Evolutionary conservation across 208 protist genomes (phyloP).

Genomic region (Leishmania mexicana): DNA sequence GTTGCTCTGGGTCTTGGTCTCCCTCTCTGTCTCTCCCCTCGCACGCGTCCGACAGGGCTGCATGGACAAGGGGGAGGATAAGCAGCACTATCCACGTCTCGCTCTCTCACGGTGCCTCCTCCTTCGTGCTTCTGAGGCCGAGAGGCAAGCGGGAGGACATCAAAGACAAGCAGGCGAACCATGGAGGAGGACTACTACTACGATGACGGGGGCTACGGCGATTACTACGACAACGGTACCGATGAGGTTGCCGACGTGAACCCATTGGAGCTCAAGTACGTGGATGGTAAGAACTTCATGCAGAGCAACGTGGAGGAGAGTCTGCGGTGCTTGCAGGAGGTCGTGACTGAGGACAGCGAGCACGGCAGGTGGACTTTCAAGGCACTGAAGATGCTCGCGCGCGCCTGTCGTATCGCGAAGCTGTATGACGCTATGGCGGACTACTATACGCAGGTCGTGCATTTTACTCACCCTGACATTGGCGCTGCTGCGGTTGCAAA

Average conservation of each 20-base stretch:
- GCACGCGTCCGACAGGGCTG: background rate
- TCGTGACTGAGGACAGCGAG: constrained; percentile 79
- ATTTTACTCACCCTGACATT: constrained; percentile 47
- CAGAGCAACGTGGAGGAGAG: constrained; percentile 77
- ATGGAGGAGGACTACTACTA: constrained; percentile 71
- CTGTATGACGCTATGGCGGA: constrained; percentile 87
- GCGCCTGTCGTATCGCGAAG: constrained; percentile 62
- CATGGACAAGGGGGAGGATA: background rate
- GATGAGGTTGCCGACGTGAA: constrained; percentile 56
- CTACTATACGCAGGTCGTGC: constrained; percentile 77
- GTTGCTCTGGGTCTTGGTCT: background rate
- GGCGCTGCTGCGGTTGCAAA: constrained; percentile 39
- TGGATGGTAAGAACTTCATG: constrained; percentile 78
- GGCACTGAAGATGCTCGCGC: constrained; percentile 92
- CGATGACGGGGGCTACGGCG: constrained; percentile 81
- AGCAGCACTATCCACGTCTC: background rate
- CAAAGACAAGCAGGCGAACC: background rate
- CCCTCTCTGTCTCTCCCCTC: background rate
- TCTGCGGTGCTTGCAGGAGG: constrained; percentile 64
- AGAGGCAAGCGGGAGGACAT: background rate
- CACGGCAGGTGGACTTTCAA: constrained; percentile 94
- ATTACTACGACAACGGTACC: constrained; percentile 71
- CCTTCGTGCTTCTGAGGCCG: background rate
- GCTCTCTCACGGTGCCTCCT: background rate
- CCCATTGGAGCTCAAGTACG: constrained; percentile 89